Conservation (phyloP, 2,329 filamentous ascomycete species). For the Exophiala xenobiotica region DNA sequence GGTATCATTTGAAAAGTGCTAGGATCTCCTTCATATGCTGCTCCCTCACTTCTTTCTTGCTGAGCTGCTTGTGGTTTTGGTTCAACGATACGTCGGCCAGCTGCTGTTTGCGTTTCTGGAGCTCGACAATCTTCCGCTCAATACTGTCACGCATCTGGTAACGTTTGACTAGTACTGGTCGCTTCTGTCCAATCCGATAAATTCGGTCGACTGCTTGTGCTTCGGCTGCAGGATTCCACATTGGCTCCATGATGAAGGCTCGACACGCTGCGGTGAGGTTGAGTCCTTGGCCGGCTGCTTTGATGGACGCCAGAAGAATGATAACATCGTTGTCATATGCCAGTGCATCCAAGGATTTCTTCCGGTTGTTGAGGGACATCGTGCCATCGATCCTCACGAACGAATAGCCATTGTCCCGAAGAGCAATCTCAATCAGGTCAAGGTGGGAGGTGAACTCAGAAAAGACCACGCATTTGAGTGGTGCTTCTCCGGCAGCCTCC, state of each 20-base stretch:
- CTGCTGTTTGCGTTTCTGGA: slow-evolving; percentile 91
- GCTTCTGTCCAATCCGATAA: slow-evolving; percentile 83
- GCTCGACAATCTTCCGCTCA: slow-evolving; percentile 85
- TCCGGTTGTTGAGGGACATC: slow-evolving; percentile 74
- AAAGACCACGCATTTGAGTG: slow-evolving; percentile 91
- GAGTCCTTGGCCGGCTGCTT: slow-evolving; percentile 84
- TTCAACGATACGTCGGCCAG: slow-evolving; percentile 86
- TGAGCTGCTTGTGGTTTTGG: slow-evolving; percentile 41
- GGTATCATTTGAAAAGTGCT: slow-evolving; percentile 32
- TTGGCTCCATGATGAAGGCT: slow-evolving; percentile 97
- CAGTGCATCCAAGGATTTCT: slow-evolving; percentile 73
- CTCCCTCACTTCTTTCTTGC: slow-evolving; percentile 30
- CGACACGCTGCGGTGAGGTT: slow-evolving; percentile 83
- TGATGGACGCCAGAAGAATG: slow-evolving; percentile 88
- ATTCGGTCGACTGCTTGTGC: slow-evolving; percentile 93
- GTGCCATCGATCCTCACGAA: slow-evolving; percentile 86
- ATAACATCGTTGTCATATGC: slow-evolving; percentile 68
- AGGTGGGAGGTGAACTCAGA: slow-evolving; percentile 95
- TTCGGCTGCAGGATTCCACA: slow-evolving; percentile 94
- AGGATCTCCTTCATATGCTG: slow-evolving; percentile 31
- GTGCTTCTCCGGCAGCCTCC: slow-evolving; percentile 61
- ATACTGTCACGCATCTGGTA: slow-evolving; percentile 91
- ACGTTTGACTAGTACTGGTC: slow-evolving; percentile 80
- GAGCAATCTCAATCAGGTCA: slow-evolving; percentile 82
- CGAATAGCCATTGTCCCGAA: slow-evolving; percentile 64